Evolutionary conservation across 106 monocot species (phyloP), one percentile per base, ranked within the genome.

Genomic region (Apostasia ramifera): DNA sequence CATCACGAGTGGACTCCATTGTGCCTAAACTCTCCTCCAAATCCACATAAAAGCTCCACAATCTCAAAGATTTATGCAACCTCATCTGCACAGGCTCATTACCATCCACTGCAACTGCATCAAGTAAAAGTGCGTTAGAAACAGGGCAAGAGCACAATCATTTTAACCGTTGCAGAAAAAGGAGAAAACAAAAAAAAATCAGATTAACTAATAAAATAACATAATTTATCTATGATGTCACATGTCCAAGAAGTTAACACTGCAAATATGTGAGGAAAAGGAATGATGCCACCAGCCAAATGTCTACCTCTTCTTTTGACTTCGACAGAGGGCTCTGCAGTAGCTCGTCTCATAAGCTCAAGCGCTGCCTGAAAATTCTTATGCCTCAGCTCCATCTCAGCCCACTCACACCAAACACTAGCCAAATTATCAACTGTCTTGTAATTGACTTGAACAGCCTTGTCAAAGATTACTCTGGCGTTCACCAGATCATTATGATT

Each of bases 31-130:
- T 92, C 67, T 92, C 97, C 79, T 97, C 97, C 66, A 97, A 63
- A 82, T 97, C 97, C 40, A 97, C 97, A 70, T 89, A 97, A 71
- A 97, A 85, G 64, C 92, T 90, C 97, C 95, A 97, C 3, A 97
- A 49, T 63, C 82, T 86, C 58, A 97, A 74, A 43, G 95, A 97
- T 70, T 82, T 97, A 49, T 97, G 92, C 63, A 97, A 73, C 79
- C 77, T 92, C 84, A 97, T 92, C 66, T 97, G 95, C 53, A 87
- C 95, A 44, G 92, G 95, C 57, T 92, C 95, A 65, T 83, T 84
- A 49, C 95, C 95, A 71, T 97, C 92, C 71, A 79, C 92, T 82
- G 95, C 95, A 92, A 89, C 88, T 91, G 80, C 71, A 73, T 26
- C 40, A 55, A 47, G 11, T 48, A 6, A 76, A 51, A 55, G 3